phyloP scores from a whole-genome alignment of 768 basidiomycete species.

The Suillus plorans region DNA sequence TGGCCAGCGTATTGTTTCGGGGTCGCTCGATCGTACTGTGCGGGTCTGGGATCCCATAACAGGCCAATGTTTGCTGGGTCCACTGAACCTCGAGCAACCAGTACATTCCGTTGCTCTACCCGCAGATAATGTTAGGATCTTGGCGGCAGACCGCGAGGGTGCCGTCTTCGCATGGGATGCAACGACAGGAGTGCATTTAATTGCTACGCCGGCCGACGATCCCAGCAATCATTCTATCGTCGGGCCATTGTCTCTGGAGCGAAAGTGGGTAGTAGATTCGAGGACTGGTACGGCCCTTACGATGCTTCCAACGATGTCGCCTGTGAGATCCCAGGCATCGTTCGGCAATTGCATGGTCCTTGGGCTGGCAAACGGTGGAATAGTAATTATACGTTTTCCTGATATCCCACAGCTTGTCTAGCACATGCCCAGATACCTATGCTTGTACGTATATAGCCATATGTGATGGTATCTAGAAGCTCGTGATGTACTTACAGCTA shows the following conservation, averaged over 20 bases:
- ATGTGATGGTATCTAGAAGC: background rate
- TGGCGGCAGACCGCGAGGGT: constrained; percentile 23
- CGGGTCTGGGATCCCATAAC: constrained; percentile 29
- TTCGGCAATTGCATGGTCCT: constrained; percentile 22
- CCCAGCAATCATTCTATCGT: constrained; percentile 10
- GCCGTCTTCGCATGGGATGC: constrained; percentile 28
- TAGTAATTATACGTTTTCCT: constrained; percentile 26
- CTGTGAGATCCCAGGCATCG: constrained; percentile 22
- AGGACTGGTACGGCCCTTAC: constrained; percentile 14
- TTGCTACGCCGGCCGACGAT: constrained; percentile 20
- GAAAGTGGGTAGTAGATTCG: constrained; percentile 26
- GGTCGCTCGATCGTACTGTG: constrained; percentile 29
- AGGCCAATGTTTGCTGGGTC: constrained; percentile 19
- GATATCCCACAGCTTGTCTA: background rate
- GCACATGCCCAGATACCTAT: background rate
- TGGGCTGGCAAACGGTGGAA: constrained; percentile 28
- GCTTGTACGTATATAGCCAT: background rate
- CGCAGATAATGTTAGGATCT: constrained; percentile 15
- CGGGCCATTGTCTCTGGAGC: constrained; percentile 18
- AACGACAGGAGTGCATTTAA: constrained; percentile 19
- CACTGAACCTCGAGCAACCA: constrained; percentile 21
- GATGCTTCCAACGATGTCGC: constrained; percentile 31
- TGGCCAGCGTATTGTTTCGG: constrained; percentile 28
- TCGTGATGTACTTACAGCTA: background rate
- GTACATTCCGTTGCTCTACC: constrained; percentile 25